These are phyloP conservation scores for Hymenotorrendiella dingleyae DNA, from an alignment of 2,329 filamentous ascomycete genomes.

Conservation along the genomic window DNA sequence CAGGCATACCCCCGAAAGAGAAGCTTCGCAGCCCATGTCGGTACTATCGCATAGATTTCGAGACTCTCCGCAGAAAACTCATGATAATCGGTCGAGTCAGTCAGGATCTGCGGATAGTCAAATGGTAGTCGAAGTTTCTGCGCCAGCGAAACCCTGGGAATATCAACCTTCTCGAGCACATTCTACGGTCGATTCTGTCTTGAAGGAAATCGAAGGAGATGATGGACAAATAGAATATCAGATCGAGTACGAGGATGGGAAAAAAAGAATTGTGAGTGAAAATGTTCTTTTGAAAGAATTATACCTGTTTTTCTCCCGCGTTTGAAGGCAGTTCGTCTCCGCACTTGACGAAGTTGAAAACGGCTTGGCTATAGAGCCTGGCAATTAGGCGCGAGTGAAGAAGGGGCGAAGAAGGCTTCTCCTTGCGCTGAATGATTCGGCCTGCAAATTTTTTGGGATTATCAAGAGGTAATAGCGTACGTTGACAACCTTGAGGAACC, in stretches of 20 bases:
- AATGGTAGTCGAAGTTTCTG: constrained; percentile 23
- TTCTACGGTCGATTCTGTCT: constrained; percentile 27
- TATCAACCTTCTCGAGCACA: constrained; percentile 24
- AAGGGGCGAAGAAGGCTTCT: too few species aligned
- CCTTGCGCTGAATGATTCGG: too few species aligned
- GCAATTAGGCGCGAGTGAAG: too few species aligned
- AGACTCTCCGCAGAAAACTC: constrained; percentile 14
- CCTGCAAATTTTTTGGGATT: too few species aligned
- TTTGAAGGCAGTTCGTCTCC: neutral
- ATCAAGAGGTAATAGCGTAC: too few species aligned
- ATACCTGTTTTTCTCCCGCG: neutral
- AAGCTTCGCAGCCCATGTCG: constrained; percentile 15
- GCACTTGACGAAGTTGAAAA: too few species aligned
- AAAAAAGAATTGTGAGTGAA: constrained; percentile 27
- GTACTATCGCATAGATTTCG: constrained; percentile 20
- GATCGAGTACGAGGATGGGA: constrained; percentile 30
- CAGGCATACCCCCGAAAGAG: constrained; percentile 3
- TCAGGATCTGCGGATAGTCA: constrained; percentile 8
- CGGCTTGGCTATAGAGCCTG: too few species aligned
- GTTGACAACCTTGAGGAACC: too few species aligned
- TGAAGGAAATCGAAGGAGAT: constrained; percentile 19
- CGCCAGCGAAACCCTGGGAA: constrained; percentile 24
- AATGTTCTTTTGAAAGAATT: neutral
- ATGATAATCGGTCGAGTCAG: neutral
- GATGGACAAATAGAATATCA: constrained; percentile 22